These are phyloP conservation scores for Quambalaria eucalypti DNA, from an alignment of 1,284 basidiomycete species.

Conservation along the genomic window DNA sequence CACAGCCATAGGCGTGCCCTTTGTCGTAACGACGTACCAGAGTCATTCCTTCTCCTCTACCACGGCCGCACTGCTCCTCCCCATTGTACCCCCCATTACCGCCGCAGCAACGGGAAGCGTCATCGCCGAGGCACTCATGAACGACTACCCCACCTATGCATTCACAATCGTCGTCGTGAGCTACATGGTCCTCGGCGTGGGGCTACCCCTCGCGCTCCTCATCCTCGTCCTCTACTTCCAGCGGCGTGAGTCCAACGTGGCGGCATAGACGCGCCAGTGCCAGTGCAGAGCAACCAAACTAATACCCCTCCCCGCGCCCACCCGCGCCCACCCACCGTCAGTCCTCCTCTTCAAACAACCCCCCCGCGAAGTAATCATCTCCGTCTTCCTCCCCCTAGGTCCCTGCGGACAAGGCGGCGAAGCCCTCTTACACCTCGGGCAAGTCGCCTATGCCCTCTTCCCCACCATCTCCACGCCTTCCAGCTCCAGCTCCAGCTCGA, in stretches of 20 bases:
- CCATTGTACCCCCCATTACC: conserved; percentile 35
- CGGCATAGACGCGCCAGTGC: background rate
- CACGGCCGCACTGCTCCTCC: conserved; percentile 28
- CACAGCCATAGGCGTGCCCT: conserved; percentile 25
- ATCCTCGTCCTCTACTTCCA: conserved; percentile 37
- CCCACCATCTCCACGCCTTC: conserved; percentile 14
- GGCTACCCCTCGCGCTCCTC: conserved; percentile 23
- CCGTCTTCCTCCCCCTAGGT: conserved; percentile 25
- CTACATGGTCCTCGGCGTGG: conserved; percentile 32
- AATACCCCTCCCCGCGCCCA: background rate
- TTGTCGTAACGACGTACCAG: conserved; percentile 35
- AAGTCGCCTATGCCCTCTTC: conserved; percentile 22
- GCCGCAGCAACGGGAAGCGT: conserved; percentile 25
- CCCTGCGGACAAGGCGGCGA: conserved; percentile 35
- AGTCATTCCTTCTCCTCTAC: conserved; percentile 30
- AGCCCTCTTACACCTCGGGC: conserved; percentile 30
- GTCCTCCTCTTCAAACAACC: conserved; percentile 32
- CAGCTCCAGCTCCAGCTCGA: conserved; percentile 5
- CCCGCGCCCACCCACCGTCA: background rate
- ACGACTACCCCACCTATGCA: conserved; percentile 20
- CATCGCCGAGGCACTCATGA: conserved; percentile 22
- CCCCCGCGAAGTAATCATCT: conserved; percentile 34
- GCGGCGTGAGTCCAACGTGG: conserved; percentile 4
- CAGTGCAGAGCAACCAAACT: background rate
- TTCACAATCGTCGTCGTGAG: conserved; percentile 27